A percentile compares a stretch with the other conserved stretches of the same genome.
Evolutionary conservation across 306 rosid genomes (phyloP).

Genomic region (Casuarina glauca): DNA sequence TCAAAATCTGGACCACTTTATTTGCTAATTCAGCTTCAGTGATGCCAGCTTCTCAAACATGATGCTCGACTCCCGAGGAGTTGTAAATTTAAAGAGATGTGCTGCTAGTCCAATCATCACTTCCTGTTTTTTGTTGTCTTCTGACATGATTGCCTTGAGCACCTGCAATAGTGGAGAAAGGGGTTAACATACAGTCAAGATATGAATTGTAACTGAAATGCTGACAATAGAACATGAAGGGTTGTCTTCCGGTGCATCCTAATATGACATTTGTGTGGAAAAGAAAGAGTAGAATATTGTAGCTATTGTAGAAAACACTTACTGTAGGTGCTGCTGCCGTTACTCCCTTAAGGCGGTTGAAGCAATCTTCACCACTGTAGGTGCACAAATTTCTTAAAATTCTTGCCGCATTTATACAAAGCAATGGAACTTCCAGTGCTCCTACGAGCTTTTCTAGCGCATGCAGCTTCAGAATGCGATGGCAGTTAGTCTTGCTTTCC

Average conservation of each 20-base stretch:
- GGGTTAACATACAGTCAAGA: neutral
- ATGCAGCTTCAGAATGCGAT: conserved; percentile 55
- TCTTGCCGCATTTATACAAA: conserved; percentile 72
- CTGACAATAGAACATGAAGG: neutral
- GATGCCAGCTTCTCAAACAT: conserved; percentile 55
- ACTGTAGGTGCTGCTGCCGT: conserved; percentile 74
- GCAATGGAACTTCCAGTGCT: conserved; percentile 55
- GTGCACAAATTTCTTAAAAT: conserved; percentile 75
- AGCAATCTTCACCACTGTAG: conserved; percentile 59
- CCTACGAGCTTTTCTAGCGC: conserved; percentile 52
- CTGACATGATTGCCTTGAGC: conserved; percentile 61
- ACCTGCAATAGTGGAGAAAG: conserved; percentile 44
- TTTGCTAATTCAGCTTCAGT: conserved; percentile 59
- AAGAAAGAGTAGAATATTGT: neutral
- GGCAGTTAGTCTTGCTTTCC: conserved; percentile 74
- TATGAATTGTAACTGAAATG: neutral
- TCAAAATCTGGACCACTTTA: conserved; percentile 58
- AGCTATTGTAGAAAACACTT: conserved; percentile 37
- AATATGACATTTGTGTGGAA: neutral
- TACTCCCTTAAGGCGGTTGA: conserved; percentile 52
- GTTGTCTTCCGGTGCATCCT: conserved; percentile 2
- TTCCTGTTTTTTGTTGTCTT: conserved; percentile 81
- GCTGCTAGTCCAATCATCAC: conserved; percentile 92
- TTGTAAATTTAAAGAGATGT: conserved; percentile 62
- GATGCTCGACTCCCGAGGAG: conserved; percentile 58